phyloP scores from a whole-genome alignment of 75 land plant species.

The Ceratopteris richardii region DNA sequence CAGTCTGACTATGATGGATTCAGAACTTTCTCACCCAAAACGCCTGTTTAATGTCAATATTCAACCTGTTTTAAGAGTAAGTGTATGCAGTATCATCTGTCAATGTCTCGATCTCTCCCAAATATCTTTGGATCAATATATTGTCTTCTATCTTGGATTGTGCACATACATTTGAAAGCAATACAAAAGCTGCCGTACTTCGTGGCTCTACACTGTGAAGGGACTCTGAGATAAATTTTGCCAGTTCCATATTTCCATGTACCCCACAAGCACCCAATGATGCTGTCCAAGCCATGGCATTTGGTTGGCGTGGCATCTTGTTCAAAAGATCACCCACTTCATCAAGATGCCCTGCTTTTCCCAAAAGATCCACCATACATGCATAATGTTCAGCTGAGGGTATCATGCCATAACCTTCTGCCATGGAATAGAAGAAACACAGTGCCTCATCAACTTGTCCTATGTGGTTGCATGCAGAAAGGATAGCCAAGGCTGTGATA shows the following conservation, averaged over 20 bases:
- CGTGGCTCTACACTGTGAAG: constrained; percentile 7
- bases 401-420: constrained; percentile 3
- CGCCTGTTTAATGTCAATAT: too few species aligned
- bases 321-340: constrained; percentile 9
- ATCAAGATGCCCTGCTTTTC: constrained; percentile 13
- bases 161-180: constrained; percentile 2
- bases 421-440: constrained; percentile 4
- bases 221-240: constrained; percentile 6
- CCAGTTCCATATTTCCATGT: constrained; percentile 9
- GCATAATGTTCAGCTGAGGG: constrained; percentile 16
- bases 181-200: constrained; percentile 2
- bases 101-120: not conserved
- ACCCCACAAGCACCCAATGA: constrained; percentile 15
- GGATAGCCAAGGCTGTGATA: constrained; percentile 12
- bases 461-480: constrained; percentile 14
- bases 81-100: too few species aligned
- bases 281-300: constrained; percentile 8
- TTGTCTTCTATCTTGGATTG: not conserved
- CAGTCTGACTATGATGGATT: too few species aligned
- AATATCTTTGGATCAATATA: not conserved
- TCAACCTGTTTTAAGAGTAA: too few species aligned
- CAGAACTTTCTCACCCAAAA: too few species aligned
- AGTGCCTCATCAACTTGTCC: constrained; percentile 13
- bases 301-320: constrained; percentile 15
- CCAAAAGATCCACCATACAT: constrained; percentile 21